Evolutionary conservation across 2,329 filamentous ascomycete genomes (phyloP), one percentile per base, ranked within the genome.

Genomic region (Exophiala mesophila): DNA sequence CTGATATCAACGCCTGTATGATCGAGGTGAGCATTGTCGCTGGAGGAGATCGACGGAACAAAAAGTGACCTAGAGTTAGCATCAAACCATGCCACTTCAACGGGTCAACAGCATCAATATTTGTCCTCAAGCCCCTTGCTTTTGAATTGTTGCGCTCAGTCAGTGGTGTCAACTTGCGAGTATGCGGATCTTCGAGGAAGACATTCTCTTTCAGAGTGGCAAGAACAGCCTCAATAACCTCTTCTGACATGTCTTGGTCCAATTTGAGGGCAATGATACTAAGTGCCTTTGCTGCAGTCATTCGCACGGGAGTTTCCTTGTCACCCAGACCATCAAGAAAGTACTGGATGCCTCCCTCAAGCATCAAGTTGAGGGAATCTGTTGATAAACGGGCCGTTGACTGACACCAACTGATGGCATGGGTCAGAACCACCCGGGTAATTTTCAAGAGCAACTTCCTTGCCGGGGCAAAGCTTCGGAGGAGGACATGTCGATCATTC

Each of bases 81-180:
- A 88, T 89, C 26, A 96, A 65, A 0, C 92, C 92, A 62, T 98
- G 92, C 92, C 92, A 98, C 63, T 83, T 81, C 18, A 90, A 72
- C 12, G 86, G 76, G 60, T 94, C 82, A 10, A 94, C 88, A 6
- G 82, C 80, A 30, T 80, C 81, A 24, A 94, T 68, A 59, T 92
- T 68, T 60, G 62, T 50, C 65, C 67, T 68, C 28, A 66, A 36
- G 15, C 28, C 41, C 5, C 9, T 18, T 4, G 29, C 23, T 66
- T 70, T 15, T 65, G 65, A 64, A 53, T 44, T 5, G 55, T 57
- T 20, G 59, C 51, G 6, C 44, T 59, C 34, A 54, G 54, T 34
- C 58, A 39, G 36, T 4, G 65, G 60, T 29, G 68, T 52, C 12
- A 69, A 56, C n/a, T 59, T 55, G 5, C 65, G 66, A 42, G 64